Base-by-base conservation (phyloP, 176 grass and related monocot species). In the Oryza glumipatula region DNA sequence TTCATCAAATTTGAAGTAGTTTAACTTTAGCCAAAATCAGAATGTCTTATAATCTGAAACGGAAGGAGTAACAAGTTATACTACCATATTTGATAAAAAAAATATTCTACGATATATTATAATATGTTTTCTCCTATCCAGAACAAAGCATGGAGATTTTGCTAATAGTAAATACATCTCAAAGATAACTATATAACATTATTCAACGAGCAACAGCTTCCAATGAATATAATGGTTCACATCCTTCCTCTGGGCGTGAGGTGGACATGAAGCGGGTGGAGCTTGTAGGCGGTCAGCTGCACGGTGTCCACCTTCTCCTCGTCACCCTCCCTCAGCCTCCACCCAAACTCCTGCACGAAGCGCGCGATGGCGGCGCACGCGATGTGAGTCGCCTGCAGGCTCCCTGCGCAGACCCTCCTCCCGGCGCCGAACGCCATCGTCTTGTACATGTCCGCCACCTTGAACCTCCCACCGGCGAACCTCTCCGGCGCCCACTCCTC, bases 401-500 rank as follows among this genome's bases (percentile, higher is more conserved):
- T 76, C 44, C 94, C 94, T 7, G 94, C 91, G 33, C 94, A 96
- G 7, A 23, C 83, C 68, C 94, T 82, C 81, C 86, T 93, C 58
- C 94, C 94, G 23, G 84, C 94, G 3, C 94, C 94, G 2, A 93
- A 96, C n/a, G 94, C 94, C 94, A 96, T 93, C 3, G 91, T 96
- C 84, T 93, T 93, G 84, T 91, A 65, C 73, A 89, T 23, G 69
- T 93, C 81, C 17, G 58, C 84, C n/a, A 70, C 22, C n/a, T 93
- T 81, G 15, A 84, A 80, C 24, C 74, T 82, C 35, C 80, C 78
- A 4, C 64, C 77, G 68, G 30, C 30, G 69, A 91, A 96, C 83
- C 94, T 88, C 86, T 93, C 94, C 14, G 94, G 94, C 28, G 44
- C 91, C 94, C 94, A 96, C 30, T 91, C 86, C 67, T 93, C 72